A percentile compares a stretch with the other conserved stretches of the same genome.
These are phyloP conservation scores for Colletotrichum eleusines DNA, from an alignment of 2,329 filamentous ascomycete species.

Conservation along the genomic window DNA sequence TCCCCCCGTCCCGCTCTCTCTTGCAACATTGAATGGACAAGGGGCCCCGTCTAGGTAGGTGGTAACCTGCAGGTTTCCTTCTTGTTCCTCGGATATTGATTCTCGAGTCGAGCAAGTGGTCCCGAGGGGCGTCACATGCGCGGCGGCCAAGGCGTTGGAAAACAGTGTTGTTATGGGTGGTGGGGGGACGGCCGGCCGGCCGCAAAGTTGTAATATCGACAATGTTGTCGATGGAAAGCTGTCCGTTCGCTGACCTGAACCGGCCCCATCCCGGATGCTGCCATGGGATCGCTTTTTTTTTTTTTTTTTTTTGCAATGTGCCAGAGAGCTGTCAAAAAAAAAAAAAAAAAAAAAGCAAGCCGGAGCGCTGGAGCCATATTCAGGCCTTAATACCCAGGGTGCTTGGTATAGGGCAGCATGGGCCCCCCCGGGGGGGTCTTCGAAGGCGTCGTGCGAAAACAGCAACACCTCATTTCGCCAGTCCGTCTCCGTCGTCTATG, in stretches of 20 bases:
- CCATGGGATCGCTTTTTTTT: no score
- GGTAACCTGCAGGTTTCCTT: constrained; percentile 25
- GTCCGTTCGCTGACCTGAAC: constrained; percentile 15
- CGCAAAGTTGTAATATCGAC: constrained; percentile 21
- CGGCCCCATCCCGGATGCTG: constrained; percentile 1
- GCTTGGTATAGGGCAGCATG: constrained; percentile 11
- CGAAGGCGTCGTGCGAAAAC: background rate
- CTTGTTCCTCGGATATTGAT: constrained; percentile 18
- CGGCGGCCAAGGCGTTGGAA: background rate
- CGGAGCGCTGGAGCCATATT: constrained; percentile 16
- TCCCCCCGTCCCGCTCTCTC: background rate
- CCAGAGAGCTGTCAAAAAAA: constrained; percentile 29
- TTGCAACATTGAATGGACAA: constrained; percentile 6
- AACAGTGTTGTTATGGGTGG: no score
- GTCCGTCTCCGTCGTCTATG: constrained; percentile 18
- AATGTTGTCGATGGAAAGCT: background rate
- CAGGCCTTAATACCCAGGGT: background rate
- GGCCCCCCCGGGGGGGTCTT: background rate
- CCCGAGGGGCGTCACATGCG: constrained; percentile 15
- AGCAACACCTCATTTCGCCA: constrained; percentile 30
- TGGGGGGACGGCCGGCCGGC: background rate
- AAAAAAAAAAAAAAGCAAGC: no score
- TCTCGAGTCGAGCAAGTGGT: background rate
- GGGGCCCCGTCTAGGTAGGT: background rate
- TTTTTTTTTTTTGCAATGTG: constrained; percentile 10